phyloP scores from a whole-genome alignment of 1,284 basidiomycete genomes.

The Tilletia walkeri region DNA sequence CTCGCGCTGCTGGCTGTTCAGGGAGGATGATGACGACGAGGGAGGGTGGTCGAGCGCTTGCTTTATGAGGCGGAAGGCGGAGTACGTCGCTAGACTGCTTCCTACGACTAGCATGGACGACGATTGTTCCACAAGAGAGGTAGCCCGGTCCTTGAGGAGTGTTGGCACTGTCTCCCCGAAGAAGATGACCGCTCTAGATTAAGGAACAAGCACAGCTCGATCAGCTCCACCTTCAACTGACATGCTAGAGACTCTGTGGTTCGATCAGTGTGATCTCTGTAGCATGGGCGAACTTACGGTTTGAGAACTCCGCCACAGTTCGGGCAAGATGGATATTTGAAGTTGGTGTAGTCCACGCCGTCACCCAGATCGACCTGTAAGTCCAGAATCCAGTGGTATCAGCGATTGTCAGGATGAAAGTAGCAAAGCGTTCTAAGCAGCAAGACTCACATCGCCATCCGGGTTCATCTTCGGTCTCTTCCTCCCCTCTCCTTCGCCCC shows the following conservation, averaged over 20 bases:
- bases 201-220: not conserved
- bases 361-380: conserved; percentile 33
- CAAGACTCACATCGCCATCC: conserved; percentile 49
- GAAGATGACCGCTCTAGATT: not conserved
- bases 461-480: conserved; percentile 52
- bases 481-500: conserved; percentile 24
- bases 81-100: conserved; percentile 52
- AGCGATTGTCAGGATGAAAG: not conserved
- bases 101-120: conserved; percentile 47
- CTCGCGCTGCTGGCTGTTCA: conserved; percentile 25
- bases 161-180: conserved; percentile 54
- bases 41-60: conserved; percentile 33
- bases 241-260: too few relatives aligned
- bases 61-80: conserved; percentile 51
- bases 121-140: conserved; percentile 34
- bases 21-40: not conserved
- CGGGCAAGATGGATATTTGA: conserved; percentile 49
- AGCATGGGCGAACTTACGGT: conserved; percentile 25
- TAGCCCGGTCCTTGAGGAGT: conserved; percentile 34
- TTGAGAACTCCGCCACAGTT: conserved; percentile 54
- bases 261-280: too few relatives aligned
- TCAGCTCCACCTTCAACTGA: not conserved
- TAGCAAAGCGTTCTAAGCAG: not conserved
- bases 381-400: too few relatives aligned
- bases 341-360: conserved; percentile 50